Percentiles rank a stretch among this genome's conserved stretches.
phyloP scores from a whole-genome alignment of 768 basidiomycete species.

The Calocera viscosa region DNA sequence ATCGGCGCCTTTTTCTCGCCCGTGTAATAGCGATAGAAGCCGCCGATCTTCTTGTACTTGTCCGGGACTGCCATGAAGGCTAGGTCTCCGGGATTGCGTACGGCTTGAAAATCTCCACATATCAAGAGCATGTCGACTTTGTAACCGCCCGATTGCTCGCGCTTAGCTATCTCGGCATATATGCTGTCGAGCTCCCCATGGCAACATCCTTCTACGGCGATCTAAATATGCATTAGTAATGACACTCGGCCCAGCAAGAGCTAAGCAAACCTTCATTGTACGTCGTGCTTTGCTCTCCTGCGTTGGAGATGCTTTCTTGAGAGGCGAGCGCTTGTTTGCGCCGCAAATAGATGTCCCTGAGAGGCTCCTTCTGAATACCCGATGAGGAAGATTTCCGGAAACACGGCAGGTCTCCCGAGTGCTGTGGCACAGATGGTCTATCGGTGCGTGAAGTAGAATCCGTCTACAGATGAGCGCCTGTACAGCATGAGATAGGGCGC shows the following conservation, averaged over 20 bases:
- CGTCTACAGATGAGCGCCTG: background rate
- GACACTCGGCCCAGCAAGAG: background rate
- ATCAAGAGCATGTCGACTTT: slow-evolving; percentile 77
- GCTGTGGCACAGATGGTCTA: background rate
- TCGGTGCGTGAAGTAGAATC: background rate
- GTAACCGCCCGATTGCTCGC: slow-evolving; percentile 50
- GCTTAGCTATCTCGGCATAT: slow-evolving; percentile 52
- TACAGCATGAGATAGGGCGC: background rate
- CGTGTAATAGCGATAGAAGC: slow-evolving; percentile 78
- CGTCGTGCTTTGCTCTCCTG: background rate
- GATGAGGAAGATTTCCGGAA: background rate
- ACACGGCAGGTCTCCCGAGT: background rate
- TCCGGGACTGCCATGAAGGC: slow-evolving; percentile 82
- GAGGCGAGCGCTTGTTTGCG: no score
- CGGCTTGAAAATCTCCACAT: slow-evolving; percentile 93
- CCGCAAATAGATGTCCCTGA: background rate
- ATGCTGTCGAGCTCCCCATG: slow-evolving; percentile 88
- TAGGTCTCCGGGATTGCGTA: slow-evolving; percentile 73
- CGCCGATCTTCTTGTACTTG: slow-evolving; percentile 75
- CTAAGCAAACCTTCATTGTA: background rate
- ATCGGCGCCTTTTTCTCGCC: slow-evolving; percentile 71
- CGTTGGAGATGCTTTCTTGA: no score
- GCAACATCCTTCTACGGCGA: slow-evolving; percentile 90
- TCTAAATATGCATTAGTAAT: slow-evolving; percentile 28
- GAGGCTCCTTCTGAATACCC: background rate